Evolutionary conservation across 192 early-diverging fungal genomes (phyloP).

Genomic region (Gaertneriomyces semiglobifer): DNA sequence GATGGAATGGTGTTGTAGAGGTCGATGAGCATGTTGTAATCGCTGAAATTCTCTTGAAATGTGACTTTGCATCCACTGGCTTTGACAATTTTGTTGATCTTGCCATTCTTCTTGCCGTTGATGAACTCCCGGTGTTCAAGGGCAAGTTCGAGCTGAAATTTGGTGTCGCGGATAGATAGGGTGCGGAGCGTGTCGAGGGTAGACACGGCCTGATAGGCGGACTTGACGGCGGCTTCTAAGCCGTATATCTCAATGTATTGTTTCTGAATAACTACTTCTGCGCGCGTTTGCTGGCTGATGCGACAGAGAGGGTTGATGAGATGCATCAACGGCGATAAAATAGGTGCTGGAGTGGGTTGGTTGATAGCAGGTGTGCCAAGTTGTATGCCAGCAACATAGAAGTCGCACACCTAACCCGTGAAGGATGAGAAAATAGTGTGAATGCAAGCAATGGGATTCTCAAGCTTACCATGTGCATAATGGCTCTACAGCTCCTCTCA

Average conservation of each 20-base stretch:
- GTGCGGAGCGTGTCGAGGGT: constrained; percentile 49
- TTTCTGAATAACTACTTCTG: constrained; percentile 60
- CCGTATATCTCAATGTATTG: constrained; percentile 70
- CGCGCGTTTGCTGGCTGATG: constrained; percentile 50
- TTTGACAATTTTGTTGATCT: constrained; percentile 83
- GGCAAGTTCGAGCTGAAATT: constrained; percentile 72
- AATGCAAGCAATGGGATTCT: background rate
- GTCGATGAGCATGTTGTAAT: constrained; percentile 81
- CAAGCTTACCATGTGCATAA: constrained; percentile 64
- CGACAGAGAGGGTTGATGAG: constrained; percentile 40
- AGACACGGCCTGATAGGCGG: constrained; percentile 55
- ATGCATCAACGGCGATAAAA: constrained; percentile 19
- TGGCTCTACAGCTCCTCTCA: constrained; percentile 63
- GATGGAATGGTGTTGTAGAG: constrained; percentile 52
- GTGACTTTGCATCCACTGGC: constrained; percentile 64
- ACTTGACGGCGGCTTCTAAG: constrained; percentile 56
- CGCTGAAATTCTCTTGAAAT: constrained; percentile 67
- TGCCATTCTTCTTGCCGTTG: constrained; percentile 84
- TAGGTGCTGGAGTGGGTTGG: background rate
- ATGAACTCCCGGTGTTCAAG: constrained; percentile 83
- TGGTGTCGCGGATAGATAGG: constrained; percentile 52
- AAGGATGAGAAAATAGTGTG: background rate
- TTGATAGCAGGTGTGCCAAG: constrained; percentile 16
- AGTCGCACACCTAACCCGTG: constrained; percentile 37
- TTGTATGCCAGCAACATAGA: constrained; percentile 50